Evolutionary conservation across 305 asterid genomes (phyloP), one percentile per base, ranked within the genome.

Genomic region (Plantago coronopus): DNA sequence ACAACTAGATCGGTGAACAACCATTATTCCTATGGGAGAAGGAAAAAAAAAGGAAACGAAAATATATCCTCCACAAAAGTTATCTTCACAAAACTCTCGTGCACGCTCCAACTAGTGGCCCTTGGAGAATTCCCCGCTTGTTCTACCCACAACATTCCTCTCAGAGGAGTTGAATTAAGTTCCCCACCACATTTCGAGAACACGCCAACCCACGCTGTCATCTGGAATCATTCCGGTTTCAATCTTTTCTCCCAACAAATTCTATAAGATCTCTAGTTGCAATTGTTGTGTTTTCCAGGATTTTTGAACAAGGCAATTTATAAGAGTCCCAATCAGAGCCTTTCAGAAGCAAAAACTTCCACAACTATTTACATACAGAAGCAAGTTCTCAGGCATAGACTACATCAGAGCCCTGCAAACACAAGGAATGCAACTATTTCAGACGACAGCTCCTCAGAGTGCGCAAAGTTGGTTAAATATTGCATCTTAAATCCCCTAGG

Each of bases 361-460:
- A n/a, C n/a, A 38, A 68, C 69, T 66, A 78, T 75, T 69, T 75
- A 79, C 78, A 75, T 34, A 68, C 69, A 46, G 57, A 50, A 71
- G 60, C 40, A 58, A 61, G 62, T 43, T 40, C 51, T 54, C 60
- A 45, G 50, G 54, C 67, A 46, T n/a, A 51, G 49, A 57, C 43
- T 55, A 51, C 37, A 60, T 45, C 27, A 29, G 62, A 40, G 23
- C 38, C 77, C 73, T 76, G 70, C 65, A 58, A 17, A 38, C 27
- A 51, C 37, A 46, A 48, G 40, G 27, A 40, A 61, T n/a, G 13
- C 22, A 56, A 10, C 59, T 47, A 34, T 54, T 21, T 38, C 40
- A 21, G 17, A 54, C 38, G 51, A 20, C 37, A 20, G 38, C 22
- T 48, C 38, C 25, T 34, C 17, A 27, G 11, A 22, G 16, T 6